Percentiles rank a stretch among this genome's conserved stretches.
Conservation (phyloP, 2,329 filamentous ascomycete species). For the Raffaelea deltoideospora region DNA sequence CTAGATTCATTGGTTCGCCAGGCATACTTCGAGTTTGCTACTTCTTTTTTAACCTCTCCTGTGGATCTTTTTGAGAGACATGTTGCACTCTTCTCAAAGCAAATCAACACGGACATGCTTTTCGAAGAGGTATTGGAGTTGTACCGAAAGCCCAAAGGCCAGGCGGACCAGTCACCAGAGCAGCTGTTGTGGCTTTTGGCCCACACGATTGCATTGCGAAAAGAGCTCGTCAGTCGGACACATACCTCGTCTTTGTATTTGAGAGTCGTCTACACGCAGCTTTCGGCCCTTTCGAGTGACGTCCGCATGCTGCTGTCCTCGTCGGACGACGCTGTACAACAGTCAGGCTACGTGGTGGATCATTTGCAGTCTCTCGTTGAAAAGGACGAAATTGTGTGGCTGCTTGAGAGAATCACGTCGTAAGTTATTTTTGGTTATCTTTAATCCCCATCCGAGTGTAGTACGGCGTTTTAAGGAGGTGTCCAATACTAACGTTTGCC, state of each 20-base stretch:
- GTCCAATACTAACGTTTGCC: not conserved
- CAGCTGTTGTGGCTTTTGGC: constrained; percentile 49
- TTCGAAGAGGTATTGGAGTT: constrained; percentile 24
- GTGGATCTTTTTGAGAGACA: constrained; percentile 26
- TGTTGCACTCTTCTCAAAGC: constrained; percentile 18
- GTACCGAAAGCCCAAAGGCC: constrained; percentile 15
- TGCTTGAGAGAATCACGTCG: constrained; percentile 31
- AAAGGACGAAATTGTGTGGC: constrained; percentile 54
- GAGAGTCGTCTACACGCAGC: constrained; percentile 35
- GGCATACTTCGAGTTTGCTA: constrained; percentile 21
- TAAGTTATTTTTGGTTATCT: constrained; percentile 12
- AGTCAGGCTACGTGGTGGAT: constrained; percentile 44
- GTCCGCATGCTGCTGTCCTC: constrained; percentile 28
- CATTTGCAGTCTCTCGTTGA: constrained; percentile 60
- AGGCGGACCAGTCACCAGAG: constrained; percentile 17
- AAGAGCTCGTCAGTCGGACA: too few species aligned
- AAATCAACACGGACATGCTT: constrained; percentile 24
- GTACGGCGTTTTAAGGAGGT: too few species aligned
- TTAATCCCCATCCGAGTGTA: not conserved
- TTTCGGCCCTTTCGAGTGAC: constrained; percentile 34
- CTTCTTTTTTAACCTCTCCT: constrained; percentile 21
- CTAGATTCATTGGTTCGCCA: not conserved
- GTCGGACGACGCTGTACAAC: constrained; percentile 9
- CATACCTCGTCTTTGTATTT: constrained; percentile 29
- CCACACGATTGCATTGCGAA: constrained; percentile 46